Conservation (phyloP, 768 basidiomycete species). For the Thelephora aurantiotincta region DNA sequence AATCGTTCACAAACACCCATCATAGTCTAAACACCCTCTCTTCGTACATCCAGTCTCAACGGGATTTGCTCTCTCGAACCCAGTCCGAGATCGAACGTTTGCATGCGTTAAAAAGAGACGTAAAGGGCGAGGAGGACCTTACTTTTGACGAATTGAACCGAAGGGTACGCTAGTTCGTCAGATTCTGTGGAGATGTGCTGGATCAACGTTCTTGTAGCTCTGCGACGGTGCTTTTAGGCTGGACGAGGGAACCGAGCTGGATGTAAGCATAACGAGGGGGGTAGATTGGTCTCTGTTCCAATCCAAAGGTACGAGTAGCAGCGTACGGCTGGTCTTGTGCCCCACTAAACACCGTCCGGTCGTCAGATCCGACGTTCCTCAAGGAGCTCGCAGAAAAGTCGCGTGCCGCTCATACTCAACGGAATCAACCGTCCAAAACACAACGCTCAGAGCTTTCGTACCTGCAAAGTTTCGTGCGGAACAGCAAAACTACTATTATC, state of each 20-base stretch:
- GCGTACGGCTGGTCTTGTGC: not conserved
- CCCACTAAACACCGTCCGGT: not conserved
- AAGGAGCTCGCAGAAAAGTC: constrained; percentile 28
- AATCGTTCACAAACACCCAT: not conserved
- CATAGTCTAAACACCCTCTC: constrained; percentile 51
- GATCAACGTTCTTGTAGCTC: constrained; percentile 14
- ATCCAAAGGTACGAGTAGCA: constrained; percentile 31
- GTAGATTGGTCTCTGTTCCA: constrained; percentile 53
- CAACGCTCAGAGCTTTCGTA: constrained; percentile 34
- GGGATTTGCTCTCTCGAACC: constrained; percentile 40
- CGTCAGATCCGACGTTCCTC: constrained; percentile 40
- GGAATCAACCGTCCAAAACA: constrained; percentile 22
- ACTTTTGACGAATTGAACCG: constrained; percentile 19
- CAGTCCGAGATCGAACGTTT: constrained; percentile 49
- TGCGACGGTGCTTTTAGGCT: constrained; percentile 20
- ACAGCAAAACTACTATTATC: constrained; percentile 34
- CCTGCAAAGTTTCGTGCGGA: constrained; percentile 44
- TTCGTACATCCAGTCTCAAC: constrained; percentile 49
- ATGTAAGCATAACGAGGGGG: constrained; percentile 28
- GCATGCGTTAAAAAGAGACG: constrained; percentile 26
- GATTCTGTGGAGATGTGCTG: constrained; percentile 11
- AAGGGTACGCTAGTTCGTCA: constrained; percentile 19
- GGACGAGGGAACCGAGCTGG: constrained; percentile 30
- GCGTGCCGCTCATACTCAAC: constrained; percentile 22
- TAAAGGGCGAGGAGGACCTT: constrained; percentile 19